These are phyloP conservation scores for Macrocystidia cucumis DNA, from an alignment of 1,284 basidiomycete species.

Conservation along the genomic window DNA sequence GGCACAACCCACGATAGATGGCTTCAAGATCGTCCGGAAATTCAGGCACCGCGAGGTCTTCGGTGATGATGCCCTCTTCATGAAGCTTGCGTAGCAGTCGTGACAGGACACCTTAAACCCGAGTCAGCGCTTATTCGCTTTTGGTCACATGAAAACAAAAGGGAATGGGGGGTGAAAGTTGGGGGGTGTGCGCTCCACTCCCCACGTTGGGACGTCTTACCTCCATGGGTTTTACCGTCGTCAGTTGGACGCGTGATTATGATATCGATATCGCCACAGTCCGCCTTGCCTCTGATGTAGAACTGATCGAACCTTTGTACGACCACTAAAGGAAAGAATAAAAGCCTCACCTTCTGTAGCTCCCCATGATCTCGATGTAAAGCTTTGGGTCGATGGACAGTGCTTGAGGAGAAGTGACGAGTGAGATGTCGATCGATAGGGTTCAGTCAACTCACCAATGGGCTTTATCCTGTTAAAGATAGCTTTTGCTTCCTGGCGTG, in stretches of 20 bases:
- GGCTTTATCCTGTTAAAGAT: slow-evolving; percentile 69
- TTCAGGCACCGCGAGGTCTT: slow-evolving; percentile 70
- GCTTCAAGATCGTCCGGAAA: slow-evolving; percentile 62
- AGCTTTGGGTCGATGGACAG: slow-evolving; percentile 64
- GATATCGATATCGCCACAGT: slow-evolving; percentile 88
- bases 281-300: slow-evolving; percentile 51
- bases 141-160: slow-evolving; percentile 4
- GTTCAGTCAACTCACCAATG: slow-evolving; percentile 42
- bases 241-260: slow-evolving; percentile 69
- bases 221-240: slow-evolving; percentile 69
- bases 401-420: slow-evolving; percentile 32
- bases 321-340: neutral
- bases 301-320: slow-evolving; percentile 1
- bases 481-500: slow-evolving; percentile 66
- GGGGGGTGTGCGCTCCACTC: no score
- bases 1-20: slow-evolving; percentile 77
- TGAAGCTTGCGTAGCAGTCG: slow-evolving; percentile 55
- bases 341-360: slow-evolving; percentile 67
- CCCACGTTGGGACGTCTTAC: slow-evolving; percentile 27
- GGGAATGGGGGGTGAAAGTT: no score
- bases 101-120: slow-evolving; percentile 42
- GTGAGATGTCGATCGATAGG: neutral
- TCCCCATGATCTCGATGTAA: slow-evolving; percentile 84
- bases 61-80: slow-evolving; percentile 55
- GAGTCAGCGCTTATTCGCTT: no score